These are phyloP conservation scores for Cucumis cinereus DNA, from an alignment of 306 rosid genomes.

Conservation along the genomic window DNA sequence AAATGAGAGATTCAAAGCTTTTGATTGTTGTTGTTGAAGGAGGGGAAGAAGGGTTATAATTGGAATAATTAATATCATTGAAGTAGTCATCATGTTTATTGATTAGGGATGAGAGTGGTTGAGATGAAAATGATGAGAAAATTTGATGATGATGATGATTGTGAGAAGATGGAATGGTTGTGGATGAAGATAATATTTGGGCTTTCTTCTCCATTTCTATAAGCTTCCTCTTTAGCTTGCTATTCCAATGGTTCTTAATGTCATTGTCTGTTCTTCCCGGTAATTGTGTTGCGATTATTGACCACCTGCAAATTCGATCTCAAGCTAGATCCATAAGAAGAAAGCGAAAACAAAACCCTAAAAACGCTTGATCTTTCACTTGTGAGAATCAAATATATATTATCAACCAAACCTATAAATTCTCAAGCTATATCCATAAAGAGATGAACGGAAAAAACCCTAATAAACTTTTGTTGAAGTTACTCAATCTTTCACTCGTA, in stretches of 20 bases:
- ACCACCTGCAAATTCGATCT: not conserved
- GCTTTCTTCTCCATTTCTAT: not conserved
- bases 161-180: not conserved
- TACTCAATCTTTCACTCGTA: too few species aligned
- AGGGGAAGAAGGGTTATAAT: not conserved
- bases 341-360: not conserved
- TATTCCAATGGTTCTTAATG: constrained; percentile 2
- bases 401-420: too few species aligned
- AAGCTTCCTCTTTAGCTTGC: constrained; percentile 4
- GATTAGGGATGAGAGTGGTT: not conserved
- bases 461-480: too few species aligned
- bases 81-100: not conserved
- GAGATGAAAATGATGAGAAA: not conserved
- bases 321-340: not conserved
- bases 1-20: not conserved
- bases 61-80: not conserved
- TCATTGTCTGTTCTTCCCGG: not conserved
- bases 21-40: not conserved
- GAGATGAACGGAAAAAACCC: too few species aligned
- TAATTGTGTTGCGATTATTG: not conserved
- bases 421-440: too few species aligned
- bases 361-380: too few species aligned
- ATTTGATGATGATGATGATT: not conserved
- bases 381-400: too few species aligned
- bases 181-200: not conserved